Base-by-base conservation (phyloP, 2,329 filamentous ascomycete genomes). In the Fusarium sp. region DNA sequence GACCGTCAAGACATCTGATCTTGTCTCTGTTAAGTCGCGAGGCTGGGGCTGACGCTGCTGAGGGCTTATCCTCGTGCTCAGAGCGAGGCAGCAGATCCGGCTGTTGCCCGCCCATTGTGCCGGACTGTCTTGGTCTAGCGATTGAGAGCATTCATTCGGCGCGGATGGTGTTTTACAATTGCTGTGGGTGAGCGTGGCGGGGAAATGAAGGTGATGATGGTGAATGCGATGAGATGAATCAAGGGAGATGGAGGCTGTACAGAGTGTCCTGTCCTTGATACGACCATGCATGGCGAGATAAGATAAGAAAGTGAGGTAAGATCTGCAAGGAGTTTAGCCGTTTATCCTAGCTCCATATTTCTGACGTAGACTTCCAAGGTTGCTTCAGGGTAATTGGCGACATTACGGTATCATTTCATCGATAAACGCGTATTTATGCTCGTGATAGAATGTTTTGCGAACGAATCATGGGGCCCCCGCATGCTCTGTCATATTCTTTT, bases 1-100 rank as follows among this genome's bases (percentile, higher is more conserved):
- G 75, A 15, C 80, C 80, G 66, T 81, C 80, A 37, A 81, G 78
- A 28, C 75, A 78, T 49, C 67, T 74, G 65, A 81, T 79, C 70
- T 81, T 80, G 71, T 79, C 78, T 22, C 62, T 48, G 53, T 53
- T 62, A 41, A 55, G 51, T 45, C 53, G 61, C 28, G 56, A 52
- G 24, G 58, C 47, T 15, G 49, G 39, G 3, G 67, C 51, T 37
- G 67, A 55, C 28, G 62, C 30, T 48, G 48, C 33, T 30, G 39
- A 66, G 40, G 46, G 49, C 49, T 66, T 58, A 33, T 65, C 62
- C 3, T 65, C 61, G 3, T 61, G 40, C 55, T 58, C 61, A 13
- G 70, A 62, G 28, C 61, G 61, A 58, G 61, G 61, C 61, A 67
- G 65, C 52, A 69, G 52, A 39, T 67, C 71, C 20, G 60, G 48